Evolutionary conservation across 768 basidiomycete species (phyloP).

Genomic region (Rhodotorula sphaerocarpa): DNA sequence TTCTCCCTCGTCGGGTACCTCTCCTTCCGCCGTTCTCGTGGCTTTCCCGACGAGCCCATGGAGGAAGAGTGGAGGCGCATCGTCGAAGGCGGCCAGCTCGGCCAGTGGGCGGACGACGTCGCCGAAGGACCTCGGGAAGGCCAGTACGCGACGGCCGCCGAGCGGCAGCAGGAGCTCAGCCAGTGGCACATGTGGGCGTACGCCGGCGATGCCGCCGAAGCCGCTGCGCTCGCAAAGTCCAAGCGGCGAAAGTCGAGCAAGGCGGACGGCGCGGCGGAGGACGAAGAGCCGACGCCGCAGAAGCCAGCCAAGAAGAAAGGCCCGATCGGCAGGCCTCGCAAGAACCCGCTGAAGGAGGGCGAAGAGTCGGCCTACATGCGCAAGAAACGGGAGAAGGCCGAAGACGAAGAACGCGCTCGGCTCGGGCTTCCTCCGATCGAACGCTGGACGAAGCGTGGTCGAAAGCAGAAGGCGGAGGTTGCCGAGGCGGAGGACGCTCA

Average conservation of each 20-base stretch:
- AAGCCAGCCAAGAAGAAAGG: constrained; percentile 47
- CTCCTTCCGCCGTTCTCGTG: constrained; percentile 45
- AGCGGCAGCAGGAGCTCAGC: not conserved
- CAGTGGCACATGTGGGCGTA: not conserved
- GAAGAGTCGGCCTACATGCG: constrained; percentile 34
- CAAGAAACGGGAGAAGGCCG: constrained; percentile 28
- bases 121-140: not conserved
- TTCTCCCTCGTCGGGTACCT: constrained; percentile 65
- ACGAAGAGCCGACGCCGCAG: constrained; percentile 38
- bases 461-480: constrained; percentile 45
- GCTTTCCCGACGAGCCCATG: constrained; percentile 52
- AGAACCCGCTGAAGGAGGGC: constrained; percentile 10
- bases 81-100: not conserved
- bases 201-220: not conserved
- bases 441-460: constrained; percentile 31
- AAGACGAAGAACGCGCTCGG: constrained; percentile 31
- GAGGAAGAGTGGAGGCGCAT: constrained; percentile 1
- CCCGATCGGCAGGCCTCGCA: constrained; percentile 44
- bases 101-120: not conserved
- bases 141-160: constrained; percentile 40
- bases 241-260: constrained; percentile 1
- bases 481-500: constrained; percentile 44
- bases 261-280: not conserved
- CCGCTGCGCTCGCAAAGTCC: constrained; percentile 9
- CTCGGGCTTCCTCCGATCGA: constrained; percentile 15